phyloP scores from a whole-genome alignment of 371 early-diverging fungal species.

The Mucor saturninus region DNA sequence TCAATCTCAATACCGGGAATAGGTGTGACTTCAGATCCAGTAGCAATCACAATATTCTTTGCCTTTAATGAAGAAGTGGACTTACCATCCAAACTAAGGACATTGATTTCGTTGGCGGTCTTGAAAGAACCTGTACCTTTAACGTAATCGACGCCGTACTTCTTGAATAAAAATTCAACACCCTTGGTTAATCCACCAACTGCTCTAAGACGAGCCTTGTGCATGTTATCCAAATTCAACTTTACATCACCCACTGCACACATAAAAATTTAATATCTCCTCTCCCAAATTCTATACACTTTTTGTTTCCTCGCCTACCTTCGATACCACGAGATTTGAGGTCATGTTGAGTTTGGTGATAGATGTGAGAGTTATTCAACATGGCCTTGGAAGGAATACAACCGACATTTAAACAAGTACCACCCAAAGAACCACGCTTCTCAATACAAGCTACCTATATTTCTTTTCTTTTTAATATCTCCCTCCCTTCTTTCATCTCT shows the following conservation, averaged over 20 bases:
- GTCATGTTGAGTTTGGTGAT: constrained; percentile 91
- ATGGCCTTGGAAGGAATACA: constrained; percentile 99
- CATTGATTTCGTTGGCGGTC: constrained; percentile 79
- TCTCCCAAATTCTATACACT: too few species aligned
- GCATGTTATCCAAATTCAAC: constrained; percentile 86
- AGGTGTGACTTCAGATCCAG: constrained; percentile 93
- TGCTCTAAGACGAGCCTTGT: constrained; percentile 91
- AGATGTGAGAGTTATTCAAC: constrained; percentile 97
- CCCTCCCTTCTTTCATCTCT: neutral
- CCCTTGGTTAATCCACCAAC: constrained; percentile 91
- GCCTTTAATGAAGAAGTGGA: constrained; percentile 69
- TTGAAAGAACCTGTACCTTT: constrained; percentile 92
- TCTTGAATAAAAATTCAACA: constrained; percentile 95
- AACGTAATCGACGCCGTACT: constrained; percentile 93
- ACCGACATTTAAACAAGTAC: constrained; percentile 98
- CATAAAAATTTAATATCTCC: too few species aligned
- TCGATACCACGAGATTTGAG: constrained; percentile 95
- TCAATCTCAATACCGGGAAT: constrained; percentile 95
- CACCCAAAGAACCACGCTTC: constrained; percentile 95
- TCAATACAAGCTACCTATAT: constrained; percentile 94
- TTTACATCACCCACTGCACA: constrained; percentile 71
- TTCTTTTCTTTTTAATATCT: neutral
- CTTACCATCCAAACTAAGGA: constrained; percentile 80
- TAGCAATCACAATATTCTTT: constrained; percentile 97
- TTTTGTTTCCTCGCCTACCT: neutral